These are phyloP conservation scores for Phyllosticta ampelicida DNA, from an alignment of 2,329 filamentous ascomycete species.

Conservation along the genomic window DNA sequence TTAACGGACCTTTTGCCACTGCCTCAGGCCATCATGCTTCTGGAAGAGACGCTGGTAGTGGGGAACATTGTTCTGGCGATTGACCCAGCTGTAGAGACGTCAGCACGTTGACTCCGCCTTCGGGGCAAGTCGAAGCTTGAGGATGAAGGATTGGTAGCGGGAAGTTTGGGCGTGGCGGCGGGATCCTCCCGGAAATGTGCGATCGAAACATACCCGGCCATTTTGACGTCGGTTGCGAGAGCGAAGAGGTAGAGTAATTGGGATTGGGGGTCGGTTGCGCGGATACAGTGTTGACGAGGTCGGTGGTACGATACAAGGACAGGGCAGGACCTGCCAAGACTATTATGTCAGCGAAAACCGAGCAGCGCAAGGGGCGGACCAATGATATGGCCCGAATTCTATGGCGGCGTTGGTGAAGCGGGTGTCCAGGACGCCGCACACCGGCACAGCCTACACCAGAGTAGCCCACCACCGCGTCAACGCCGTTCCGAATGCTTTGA, in stretches of 20 bases:
- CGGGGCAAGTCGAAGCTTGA: slow-evolving; percentile 3
- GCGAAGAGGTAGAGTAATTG: slow-evolving; percentile 5
- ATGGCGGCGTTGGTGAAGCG: not conserved
- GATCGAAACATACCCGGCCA: slow-evolving; percentile 6
- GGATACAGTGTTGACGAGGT: not conserved
- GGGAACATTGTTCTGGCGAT: slow-evolving; percentile 68
- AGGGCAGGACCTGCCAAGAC: not conserved
- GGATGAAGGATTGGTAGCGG: not conserved
- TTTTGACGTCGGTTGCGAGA: slow-evolving; percentile 5
- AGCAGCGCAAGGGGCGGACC: not conserved
- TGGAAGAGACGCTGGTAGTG: slow-evolving; percentile 67
- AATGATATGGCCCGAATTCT: slow-evolving; percentile 5
- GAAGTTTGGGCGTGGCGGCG: not conserved
- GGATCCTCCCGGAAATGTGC: not conserved
- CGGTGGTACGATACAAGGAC: not conserved
- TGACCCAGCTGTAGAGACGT: slow-evolving; percentile 39
- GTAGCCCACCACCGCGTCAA: not conserved
- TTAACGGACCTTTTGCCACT: slow-evolving; percentile 66
- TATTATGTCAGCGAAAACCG: not conserved
- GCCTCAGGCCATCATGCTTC: slow-evolving; percentile 57
- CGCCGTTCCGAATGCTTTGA: not conserved
- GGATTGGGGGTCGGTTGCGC: slow-evolving; percentile 7
- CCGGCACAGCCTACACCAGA: not conserved
- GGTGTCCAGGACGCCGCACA: not conserved
- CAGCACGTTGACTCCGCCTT: slow-evolving; percentile 1